A percentile compares a stretch with the other conserved stretches of the same genome.
phyloP scores from a whole-genome alignment of 2,329 filamentous ascomycete genomes.

The Phaeosphaeriaceae sp. region DNA sequence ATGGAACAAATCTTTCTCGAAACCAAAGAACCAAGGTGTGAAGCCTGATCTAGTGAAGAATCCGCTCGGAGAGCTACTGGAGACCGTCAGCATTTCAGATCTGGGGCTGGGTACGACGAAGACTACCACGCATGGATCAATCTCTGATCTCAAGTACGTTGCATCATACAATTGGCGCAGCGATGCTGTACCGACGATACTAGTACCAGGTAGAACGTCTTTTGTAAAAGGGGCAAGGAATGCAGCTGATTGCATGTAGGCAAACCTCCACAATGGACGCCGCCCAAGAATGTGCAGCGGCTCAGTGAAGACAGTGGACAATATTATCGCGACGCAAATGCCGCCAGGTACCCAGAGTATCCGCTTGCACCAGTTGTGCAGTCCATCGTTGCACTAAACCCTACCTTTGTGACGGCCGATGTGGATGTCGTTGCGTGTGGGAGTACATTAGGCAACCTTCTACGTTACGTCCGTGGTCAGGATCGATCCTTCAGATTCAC shows the following conservation, averaged over 20 bases:
- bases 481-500: slow-evolving; percentile 64
- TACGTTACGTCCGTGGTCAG: slow-evolving; percentile 60
- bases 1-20: slow-evolving; percentile 11
- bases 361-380: slow-evolving; percentile 60
- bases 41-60: slow-evolving; percentile 34
- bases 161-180: slow-evolving; percentile 62
- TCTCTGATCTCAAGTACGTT: slow-evolving; percentile 52
- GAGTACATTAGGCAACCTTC: slow-evolving; percentile 67
- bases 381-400: slow-evolving; percentile 50
- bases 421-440: slow-evolving; percentile 67
- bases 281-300: slow-evolving; percentile 39
- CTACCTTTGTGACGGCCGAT: slow-evolving; percentile 39
- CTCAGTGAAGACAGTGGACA: slow-evolving; percentile 56
- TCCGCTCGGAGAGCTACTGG: slow-evolving; percentile 40
- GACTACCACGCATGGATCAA: slow-evolving; percentile 25
- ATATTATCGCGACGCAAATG: slow-evolving; percentile 64
- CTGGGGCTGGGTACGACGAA: slow-evolving; percentile 3
- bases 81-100: slow-evolving; percentile 20
- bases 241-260: slow-evolving; percentile 46
- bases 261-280: slow-evolving; percentile 60
- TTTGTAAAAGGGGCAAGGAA: neutral
- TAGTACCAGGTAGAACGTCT: slow-evolving; percentile 35
- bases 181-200: slow-evolving; percentile 46
- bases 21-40: slow-evolving; percentile 9
- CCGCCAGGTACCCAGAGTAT: slow-evolving; percentile 57